Percentiles rank a stretch among this genome's conserved stretches.
Evolutionary conservation across 1,284 basidiomycete genomes (phyloP).

Genomic region (Fomitiporia mediterranea): DNA sequence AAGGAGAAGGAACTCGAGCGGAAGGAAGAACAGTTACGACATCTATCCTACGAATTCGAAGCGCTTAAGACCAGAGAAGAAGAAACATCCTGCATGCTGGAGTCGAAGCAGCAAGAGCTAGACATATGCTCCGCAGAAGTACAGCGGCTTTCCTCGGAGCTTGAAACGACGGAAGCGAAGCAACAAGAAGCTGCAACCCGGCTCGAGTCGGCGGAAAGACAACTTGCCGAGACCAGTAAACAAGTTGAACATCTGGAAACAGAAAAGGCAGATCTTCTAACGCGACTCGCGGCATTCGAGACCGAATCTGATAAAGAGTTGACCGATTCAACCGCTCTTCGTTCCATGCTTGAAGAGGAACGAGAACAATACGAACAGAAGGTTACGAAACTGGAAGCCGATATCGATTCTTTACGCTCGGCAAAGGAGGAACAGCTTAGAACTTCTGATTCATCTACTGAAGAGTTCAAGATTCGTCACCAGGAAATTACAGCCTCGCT

Average conservation of each 20-base stretch:
- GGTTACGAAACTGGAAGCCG: slow-evolving; percentile 26
- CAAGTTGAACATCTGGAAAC: slow-evolving; percentile 1
- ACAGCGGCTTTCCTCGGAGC: background rate
- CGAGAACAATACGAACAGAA: background rate
- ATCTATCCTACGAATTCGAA: background rate
- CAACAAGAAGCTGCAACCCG: background rate
- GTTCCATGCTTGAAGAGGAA: slow-evolving; percentile 12
- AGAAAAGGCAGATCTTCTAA: slow-evolving; percentile 8
- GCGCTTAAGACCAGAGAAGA: background rate
- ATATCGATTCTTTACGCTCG: slow-evolving; percentile 21
- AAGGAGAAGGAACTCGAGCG: slow-evolving; percentile 5
- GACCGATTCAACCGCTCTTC: slow-evolving; percentile 4
- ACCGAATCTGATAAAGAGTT: slow-evolving; percentile 3
- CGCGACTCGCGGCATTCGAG: slow-evolving; percentile 12
- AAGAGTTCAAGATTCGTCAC: slow-evolving; percentile 11
- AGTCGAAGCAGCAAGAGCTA: slow-evolving; percentile 1
- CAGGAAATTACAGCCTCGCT: slow-evolving; percentile 1
- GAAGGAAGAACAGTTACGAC: background rate
- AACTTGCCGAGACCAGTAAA: background rate
- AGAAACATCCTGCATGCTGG: background rate
- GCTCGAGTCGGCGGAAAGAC: background rate
- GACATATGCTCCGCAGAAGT: background rate
- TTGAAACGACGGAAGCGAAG: background rate
- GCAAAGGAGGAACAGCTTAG: slow-evolving; percentile 3
- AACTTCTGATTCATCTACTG: background rate